Evolutionary conservation across 192 early-diverging fungal genomes (phyloP), one percentile per base, ranked within the genome.

Genomic region (Cladochytrium replicatum): DNA sequence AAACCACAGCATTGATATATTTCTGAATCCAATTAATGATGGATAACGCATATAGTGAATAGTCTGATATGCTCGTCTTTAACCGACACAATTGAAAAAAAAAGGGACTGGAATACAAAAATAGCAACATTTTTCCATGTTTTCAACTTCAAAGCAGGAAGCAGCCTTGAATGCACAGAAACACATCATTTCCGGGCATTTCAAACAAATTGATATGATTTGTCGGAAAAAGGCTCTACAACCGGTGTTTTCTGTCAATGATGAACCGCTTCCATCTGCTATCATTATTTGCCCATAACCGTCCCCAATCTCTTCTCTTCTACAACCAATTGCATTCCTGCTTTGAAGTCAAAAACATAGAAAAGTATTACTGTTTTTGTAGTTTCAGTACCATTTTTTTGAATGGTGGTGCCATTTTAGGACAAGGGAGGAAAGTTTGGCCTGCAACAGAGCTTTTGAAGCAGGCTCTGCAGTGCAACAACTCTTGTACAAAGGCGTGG

Each of bases 1-100:
- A 1, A 50, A 57, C 32, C 48, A 78, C 52, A 68, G 74, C 64
- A 67, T 78, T 21, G 71, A 75, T 48, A 67, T 78, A 23, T 75
- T 72, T 30, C 57, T 78, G 32, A 78, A 78, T 54, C 75, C 75
- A 9, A 68, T 64, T 41, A 69, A 78, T 32, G 70, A 78, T n/a
- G n/a, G n/a, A n/a, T n/a, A n/a, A n/a, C n/a, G n/a, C n/a, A n/a
- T 27, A 31, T 22, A 46, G 15, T 2, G 34, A 31, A 9, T 57
- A 70, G 26, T 31, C 56, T 2, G 69, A 74, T 13, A 44, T n/a
- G n/a, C n/a, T n/a, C n/a, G n/a, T n/a, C n/a, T n/a, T n/a, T n/a
- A n/a, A n/a, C n/a, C n/a, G n/a, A n/a, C n/a, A n/a, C n/a, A n/a
- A n/a, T n/a, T n/a, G n/a, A n/a, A n/a, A n/a, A n/a, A n/a, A n/a